phyloP scores from a whole-genome alignment of 2,329 filamentous ascomycete species.

The Bretziella fagacearum region DNA sequence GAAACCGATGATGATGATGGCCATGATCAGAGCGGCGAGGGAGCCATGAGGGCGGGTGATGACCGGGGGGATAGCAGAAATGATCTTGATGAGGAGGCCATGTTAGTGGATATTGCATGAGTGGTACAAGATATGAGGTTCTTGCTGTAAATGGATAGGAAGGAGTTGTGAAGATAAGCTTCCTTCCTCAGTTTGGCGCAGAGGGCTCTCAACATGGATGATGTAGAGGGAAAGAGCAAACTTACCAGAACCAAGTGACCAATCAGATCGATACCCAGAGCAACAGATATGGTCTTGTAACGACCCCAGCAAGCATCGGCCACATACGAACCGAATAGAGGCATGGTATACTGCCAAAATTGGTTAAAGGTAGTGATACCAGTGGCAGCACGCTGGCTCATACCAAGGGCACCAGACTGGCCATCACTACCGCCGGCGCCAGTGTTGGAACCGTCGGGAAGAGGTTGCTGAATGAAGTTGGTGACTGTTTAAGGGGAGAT shows the following conservation, averaged over 20 bases:
- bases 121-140: background rate
- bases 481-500: constrained; percentile 24
- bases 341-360: constrained; percentile 45
- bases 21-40: constrained; percentile 47
- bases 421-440: constrained; percentile 28
- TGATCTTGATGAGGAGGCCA: constrained; percentile 23
- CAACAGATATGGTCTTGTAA: constrained; percentile 49
- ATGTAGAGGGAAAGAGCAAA: background rate
- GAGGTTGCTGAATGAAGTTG: constrained; percentile 45
- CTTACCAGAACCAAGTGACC: constrained; percentile 44
- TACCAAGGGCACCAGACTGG: constrained; percentile 37
- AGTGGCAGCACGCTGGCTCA: constrained; percentile 36
- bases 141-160: background rate
- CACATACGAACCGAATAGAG: constrained; percentile 34
- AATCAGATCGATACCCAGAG: constrained; percentile 43
- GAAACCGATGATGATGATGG: constrained; percentile 33
- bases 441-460: constrained; percentile 37
- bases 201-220: too few species aligned
- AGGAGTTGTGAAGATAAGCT: too few species aligned
- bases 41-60: constrained; percentile 39
- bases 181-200: background rate
- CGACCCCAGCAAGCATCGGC: constrained; percentile 46
- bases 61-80: constrained; percentile 46
- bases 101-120: background rate
- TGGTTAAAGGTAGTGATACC: constrained; percentile 32